Evolutionary conservation across 1,139 yeast genomes (phyloP).

Genomic region (Arxiozyma heterogenica): DNA sequence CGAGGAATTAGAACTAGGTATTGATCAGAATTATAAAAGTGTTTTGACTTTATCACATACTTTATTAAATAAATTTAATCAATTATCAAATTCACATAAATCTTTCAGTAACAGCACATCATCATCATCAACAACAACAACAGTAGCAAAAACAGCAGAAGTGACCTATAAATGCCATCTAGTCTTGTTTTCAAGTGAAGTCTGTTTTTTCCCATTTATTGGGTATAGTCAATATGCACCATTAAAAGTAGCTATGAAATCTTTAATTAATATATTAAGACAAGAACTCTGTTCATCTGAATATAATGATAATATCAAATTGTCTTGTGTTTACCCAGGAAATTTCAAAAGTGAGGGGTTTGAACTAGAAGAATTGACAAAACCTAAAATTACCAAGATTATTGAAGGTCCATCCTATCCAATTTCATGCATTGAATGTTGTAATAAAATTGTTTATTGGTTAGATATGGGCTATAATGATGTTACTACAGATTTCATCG

Average conservation of each 20-base stretch:
- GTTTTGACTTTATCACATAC: constrained; percentile 64
- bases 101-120: no score
- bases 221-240: constrained; percentile 94
- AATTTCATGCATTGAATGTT: constrained; percentile 59
- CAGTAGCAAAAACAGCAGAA: neutral
- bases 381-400: constrained; percentile 70
- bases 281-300: constrained; percentile 49
- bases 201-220: constrained; percentile 76
- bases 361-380: constrained; percentile 68
- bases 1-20: constrained; percentile 50
- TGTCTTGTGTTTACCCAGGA: constrained; percentile 72
- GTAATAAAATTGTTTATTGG: constrained; percentile 47
- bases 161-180: constrained; percentile 37
- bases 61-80: constrained; percentile 18
- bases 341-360: constrained; percentile 86
- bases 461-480: constrained; percentile 62
- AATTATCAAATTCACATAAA: neutral
- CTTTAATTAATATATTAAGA: constrained; percentile 65
- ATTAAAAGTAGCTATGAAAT: constrained; percentile 67
- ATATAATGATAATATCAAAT: constrained; percentile 43
- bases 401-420: constrained; percentile 83
- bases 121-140: no score
- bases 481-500: constrained; percentile 73
- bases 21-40: constrained; percentile 63
- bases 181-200: constrained; percentile 69